Conservation (phyloP, 176 grass and related monocot species). For the Hordeum marinum region DNA sequence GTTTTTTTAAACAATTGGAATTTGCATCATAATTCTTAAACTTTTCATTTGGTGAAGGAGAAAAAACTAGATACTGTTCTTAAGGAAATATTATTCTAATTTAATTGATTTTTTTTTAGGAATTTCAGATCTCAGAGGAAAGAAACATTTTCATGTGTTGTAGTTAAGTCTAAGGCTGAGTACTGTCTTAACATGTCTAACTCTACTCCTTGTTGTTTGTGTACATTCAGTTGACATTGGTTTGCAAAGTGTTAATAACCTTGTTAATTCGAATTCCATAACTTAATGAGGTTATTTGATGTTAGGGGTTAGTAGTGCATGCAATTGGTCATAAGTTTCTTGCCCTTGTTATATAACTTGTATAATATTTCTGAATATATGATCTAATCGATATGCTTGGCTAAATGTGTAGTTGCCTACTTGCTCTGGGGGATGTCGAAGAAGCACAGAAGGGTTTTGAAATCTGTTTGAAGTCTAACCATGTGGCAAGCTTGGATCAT, state of each 20-base stretch:
- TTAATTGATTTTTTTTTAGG: background rate
- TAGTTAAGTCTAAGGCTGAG: slow-evolving; percentile 7
- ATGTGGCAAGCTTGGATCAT: slow-evolving; percentile 31
- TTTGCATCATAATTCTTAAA: slow-evolving; percentile 5
- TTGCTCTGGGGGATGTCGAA: slow-evolving; percentile 69
- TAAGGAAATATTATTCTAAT: background rate
- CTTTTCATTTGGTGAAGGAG: background rate
- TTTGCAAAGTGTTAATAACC: slow-evolving; percentile 1
- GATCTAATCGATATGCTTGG: slow-evolving; percentile 27
- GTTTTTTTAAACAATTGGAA: background rate
- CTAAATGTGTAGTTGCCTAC: slow-evolving; percentile 64
- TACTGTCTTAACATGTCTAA: background rate
- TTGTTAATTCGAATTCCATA: slow-evolving; percentile 7
- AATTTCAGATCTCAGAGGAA: background rate
- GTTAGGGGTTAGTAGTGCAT: background rate
- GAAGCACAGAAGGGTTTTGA: slow-evolving; percentile 71
- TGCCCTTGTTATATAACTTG: background rate
- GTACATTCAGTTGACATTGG: background rate
- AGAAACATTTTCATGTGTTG: background rate
- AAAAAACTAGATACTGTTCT: slow-evolving; percentile 4
- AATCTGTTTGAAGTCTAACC: slow-evolving; percentile 63
- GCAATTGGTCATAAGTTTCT: background rate
- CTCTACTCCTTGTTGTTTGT: background rate
- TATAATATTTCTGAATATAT: slow-evolving; percentile 4
- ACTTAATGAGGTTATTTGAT: background rate